Conservation (phyloP, 2,329 filamentous ascomycete species). For the Aspergillus sp. region DNA sequence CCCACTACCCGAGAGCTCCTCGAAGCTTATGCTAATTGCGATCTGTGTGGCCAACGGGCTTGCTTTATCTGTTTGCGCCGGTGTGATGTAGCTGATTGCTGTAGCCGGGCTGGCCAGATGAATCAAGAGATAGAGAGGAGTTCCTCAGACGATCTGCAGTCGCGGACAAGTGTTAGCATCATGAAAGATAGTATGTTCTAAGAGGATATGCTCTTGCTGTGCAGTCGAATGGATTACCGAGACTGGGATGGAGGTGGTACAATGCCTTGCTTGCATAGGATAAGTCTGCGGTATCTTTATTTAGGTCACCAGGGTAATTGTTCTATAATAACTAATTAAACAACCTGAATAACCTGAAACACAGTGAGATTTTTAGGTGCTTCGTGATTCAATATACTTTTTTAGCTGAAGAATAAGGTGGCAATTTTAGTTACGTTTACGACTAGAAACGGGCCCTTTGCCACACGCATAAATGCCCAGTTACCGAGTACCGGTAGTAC, state of each 20-base stretch:
- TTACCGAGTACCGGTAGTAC: no score
- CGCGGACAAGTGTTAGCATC: background rate
- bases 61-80: constrained; percentile 45
- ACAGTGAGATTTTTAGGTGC: background rate
- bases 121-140: constrained; percentile 8
- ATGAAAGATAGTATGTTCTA: constrained; percentile 14
- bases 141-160: background rate
- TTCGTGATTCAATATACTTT: background rate
- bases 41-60: constrained; percentile 37
- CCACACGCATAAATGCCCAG: no score
- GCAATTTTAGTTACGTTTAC: no score
- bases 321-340: background rate
- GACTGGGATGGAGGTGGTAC: constrained; percentile 35
- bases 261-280: constrained; percentile 39
- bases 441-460: no score
- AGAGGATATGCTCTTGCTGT: constrained; percentile 42
- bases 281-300: background rate
- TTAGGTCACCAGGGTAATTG: background rate
- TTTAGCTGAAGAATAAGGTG: background rate
- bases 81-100: constrained; percentile 35
- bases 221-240: constrained; percentile 41
- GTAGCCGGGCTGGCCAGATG: constrained; percentile 9
- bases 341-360: background rate
- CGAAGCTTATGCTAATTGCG: constrained; percentile 43
- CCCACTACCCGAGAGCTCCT: constrained; percentile 41